Evolutionary conservation across 2,329 filamentous ascomycete species (phyloP), one percentile per base, ranked within the genome.

Genomic region (Stagonosporopsis cucurbitacearum): DNA sequence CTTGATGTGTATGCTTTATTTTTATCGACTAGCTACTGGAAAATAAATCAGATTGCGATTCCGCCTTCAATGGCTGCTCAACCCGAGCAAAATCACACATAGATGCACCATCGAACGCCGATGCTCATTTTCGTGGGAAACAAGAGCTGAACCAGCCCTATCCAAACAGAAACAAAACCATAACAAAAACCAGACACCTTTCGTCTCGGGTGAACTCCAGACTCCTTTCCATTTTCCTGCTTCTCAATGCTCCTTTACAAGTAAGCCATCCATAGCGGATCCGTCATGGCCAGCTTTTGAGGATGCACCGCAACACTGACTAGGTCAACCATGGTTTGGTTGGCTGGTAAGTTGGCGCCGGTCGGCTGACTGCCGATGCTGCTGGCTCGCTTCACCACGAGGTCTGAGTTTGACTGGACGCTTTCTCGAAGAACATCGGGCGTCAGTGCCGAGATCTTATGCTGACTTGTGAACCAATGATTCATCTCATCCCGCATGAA

Each of bases 401-500:
- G 84, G 57, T 97, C 92, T 64, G 89, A 92, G 75, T 99, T 99
- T 49, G 85, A 81, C 77, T 92, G 88, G 30, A 96, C 93, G 60
- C 88, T 85, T 54, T 95, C 91, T 20, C 91, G 82, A 44, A 96
- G 80, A 71, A 91, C 87, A 28, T 82, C 85, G 56, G 91, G 88
- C 37, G 83, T 81, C 5, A 74, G 65, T 36, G 64, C 59, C 9
- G 22, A 52, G n/a, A 70, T 65, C 40, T 92, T 86, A 72, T 96
- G 91, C 60, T 87, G 84, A 62, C 87, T 89, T 2, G 90, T 96
- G 66, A 93, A 93, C 95, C 95, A 99, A 79, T 93, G 96, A 63
- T 94, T 93, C 85, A 99, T 96, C 78, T 99, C 95, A 70, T 99
- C 95, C 6, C 95, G 87, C 60, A 99, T 95, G 75, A 98, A 98